Conservation (phyloP, 106 monocot genomes). For the Dendrobium officinale region DNA sequence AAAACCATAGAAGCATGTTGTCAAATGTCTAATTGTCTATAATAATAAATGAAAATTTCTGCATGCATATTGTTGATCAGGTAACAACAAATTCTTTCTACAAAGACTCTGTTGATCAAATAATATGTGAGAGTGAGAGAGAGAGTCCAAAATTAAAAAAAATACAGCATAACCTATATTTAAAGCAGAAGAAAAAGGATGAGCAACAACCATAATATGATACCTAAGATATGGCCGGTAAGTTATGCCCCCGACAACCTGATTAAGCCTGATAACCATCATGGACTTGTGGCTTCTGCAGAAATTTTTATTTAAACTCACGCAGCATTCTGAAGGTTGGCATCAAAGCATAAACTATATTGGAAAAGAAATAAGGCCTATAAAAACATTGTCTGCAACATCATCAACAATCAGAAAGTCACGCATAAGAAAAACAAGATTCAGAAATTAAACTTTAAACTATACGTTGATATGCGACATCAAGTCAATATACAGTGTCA, state of each 20-base stretch:
- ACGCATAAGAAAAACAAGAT: background rate
- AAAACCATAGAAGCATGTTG: background rate
- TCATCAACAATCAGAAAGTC: background rate
- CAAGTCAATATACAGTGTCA: background rate
- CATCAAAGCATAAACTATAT: background rate
- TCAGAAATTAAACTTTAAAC: background rate
- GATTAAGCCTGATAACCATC: slow-evolving; percentile 95
- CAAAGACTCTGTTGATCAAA: background rate
- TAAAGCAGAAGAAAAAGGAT: background rate
- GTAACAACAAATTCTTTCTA: background rate
- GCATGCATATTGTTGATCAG: background rate
- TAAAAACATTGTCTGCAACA: background rate
- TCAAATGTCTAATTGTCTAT: background rate
- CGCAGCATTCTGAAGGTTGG: background rate
- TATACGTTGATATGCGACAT: background rate
- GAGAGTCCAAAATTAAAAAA: background rate
- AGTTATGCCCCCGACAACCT: slow-evolving; percentile 97
- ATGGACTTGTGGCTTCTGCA: slow-evolving; percentile 97
- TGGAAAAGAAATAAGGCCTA: background rate
- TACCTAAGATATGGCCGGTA: slow-evolving; percentile 93
- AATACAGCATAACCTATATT: background rate
- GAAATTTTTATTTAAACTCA: background rate
- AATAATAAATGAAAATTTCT: background rate
- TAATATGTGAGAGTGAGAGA: background rate
- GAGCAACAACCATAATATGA: background rate